A percentile compares a stretch with the other conserved stretches of the same genome.
phyloP scores from a whole-genome alignment of 495 filamentous ascomycete genomes.

The Xylona heveae region DNA sequence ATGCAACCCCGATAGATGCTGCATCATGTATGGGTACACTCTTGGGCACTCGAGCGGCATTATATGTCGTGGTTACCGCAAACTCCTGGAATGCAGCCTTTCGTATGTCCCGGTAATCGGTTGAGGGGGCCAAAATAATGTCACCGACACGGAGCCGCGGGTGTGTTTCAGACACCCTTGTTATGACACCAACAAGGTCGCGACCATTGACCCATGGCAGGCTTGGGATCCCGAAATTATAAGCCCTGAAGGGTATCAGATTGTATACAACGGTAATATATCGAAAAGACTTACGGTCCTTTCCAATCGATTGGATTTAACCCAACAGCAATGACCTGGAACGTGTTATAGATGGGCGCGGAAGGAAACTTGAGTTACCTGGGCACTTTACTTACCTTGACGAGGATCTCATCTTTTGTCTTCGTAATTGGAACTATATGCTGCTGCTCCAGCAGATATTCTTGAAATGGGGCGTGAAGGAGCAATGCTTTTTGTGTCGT shows the following conservation, averaged over 20 bases:
- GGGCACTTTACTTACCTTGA: slow-evolving; percentile 27
- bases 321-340: slow-evolving; percentile 31
- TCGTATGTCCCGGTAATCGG: slow-evolving; percentile 47
- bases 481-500: slow-evolving; percentile 20
- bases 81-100: slow-evolving; percentile 53
- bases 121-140: slow-evolving; percentile 39
- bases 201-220: slow-evolving; percentile 47
- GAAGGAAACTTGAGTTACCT: too few relatives aligned
- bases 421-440: slow-evolving; percentile 26
- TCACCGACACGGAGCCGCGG: slow-evolving; percentile 31
- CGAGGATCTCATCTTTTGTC: slow-evolving; percentile 28
- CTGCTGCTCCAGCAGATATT: slow-evolving; percentile 18
- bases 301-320: slow-evolving; percentile 61
- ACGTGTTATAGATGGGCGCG: too few relatives aligned
- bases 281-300: slow-evolving; percentile 28
- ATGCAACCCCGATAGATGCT: slow-evolving; percentile 41
- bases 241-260: slow-evolving; percentile 23
- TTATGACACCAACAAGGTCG: slow-evolving; percentile 36
- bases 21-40: slow-evolving; percentile 24
- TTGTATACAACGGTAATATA: slow-evolving; percentile 2
- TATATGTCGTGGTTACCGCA: slow-evolving; percentile 36
- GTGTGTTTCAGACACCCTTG: slow-evolving; percentile 19
- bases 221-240: slow-evolving; percentile 39
- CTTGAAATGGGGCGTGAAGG: slow-evolving; percentile 20
- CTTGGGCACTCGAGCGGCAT: slow-evolving; percentile 34